These are phyloP conservation scores for Torulaspora maleeae DNA, from an alignment of 805 yeast species.

Conservation along the genomic window DNA sequence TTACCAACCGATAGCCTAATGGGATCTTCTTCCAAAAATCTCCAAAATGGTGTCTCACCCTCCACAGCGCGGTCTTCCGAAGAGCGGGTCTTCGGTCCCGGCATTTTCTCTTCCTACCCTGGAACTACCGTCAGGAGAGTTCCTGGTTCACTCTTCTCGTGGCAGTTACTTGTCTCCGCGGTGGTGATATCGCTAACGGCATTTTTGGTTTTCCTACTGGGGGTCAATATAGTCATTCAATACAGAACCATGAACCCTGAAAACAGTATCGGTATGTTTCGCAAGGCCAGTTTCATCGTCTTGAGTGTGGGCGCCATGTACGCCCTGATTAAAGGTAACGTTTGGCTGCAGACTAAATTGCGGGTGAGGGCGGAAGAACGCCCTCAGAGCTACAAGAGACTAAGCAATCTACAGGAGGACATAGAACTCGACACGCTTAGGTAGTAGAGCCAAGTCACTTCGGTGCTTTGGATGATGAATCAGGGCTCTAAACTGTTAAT, in stretches of 20 bases:
- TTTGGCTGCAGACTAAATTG: conserved; percentile 17
- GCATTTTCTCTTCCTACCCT: conserved; percentile 18
- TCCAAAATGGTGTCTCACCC: not conserved
- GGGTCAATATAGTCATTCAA: conserved; percentile 36
- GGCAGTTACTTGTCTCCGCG: conserved; percentile 28
- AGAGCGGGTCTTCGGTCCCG: conserved; percentile 19
- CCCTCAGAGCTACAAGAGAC: conserved; percentile 5
- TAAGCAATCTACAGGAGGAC: conserved; percentile 7
- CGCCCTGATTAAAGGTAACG: conserved; percentile 17
- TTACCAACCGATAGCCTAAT: not conserved
- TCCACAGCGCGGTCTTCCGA: conserved; percentile 7
- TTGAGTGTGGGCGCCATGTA: conserved; percentile 18
- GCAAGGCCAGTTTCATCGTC: conserved; percentile 19
- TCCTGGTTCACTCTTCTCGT: conserved; percentile 15
- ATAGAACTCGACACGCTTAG: conserved; percentile 9
- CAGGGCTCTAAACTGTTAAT: not conserved
- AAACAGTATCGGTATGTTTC: conserved; percentile 10
- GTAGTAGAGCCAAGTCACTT: not conserved
- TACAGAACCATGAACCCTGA: conserved; percentile 33
- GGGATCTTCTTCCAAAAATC: not conserved
- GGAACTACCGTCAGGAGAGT: conserved; percentile 19
- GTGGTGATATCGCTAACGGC: conserved; percentile 27
- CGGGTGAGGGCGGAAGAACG: not conserved
- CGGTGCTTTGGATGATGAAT: no score
- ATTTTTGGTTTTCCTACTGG: conserved; percentile 32